Percentiles rank a stretch among this genome's conserved stretches.
phyloP scores from a whole-genome alignment of 2,329 filamentous ascomycete species.

The Paecilomyces variotii region DNA sequence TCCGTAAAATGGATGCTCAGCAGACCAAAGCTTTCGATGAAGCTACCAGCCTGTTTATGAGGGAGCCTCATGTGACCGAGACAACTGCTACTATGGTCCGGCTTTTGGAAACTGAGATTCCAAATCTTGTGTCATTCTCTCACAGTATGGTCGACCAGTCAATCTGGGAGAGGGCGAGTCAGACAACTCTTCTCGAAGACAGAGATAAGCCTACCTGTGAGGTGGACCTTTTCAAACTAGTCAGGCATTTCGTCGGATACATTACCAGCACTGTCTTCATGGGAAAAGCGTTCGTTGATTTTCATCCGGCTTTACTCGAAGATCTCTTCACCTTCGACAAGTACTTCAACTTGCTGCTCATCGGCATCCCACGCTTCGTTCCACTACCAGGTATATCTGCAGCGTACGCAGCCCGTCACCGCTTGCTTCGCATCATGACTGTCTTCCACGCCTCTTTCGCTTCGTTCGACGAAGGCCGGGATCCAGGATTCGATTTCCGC shows the following conservation, averaged over 20 bases:
- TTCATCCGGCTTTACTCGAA: conserved; percentile 44
- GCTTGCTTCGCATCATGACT: conserved; percentile 33
- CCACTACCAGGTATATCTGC: conserved; percentile 45
- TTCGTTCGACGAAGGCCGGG: conserved; percentile 33
- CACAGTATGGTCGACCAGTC: conserved; percentile 54
- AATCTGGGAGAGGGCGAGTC: conserved; percentile 52
- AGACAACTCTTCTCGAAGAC: conserved; percentile 35
- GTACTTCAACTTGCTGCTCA: conserved; percentile 46
- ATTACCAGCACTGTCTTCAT: conserved; percentile 41
- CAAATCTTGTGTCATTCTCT: conserved; percentile 52
- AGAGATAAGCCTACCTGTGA: conserved; percentile 38
- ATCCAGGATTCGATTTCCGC: conserved; percentile 36
- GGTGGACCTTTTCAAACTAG: conserved; percentile 43
- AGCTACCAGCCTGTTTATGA: conserved; percentile 34
- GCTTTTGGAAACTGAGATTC: conserved; percentile 38
- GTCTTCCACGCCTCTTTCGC: conserved; percentile 38
- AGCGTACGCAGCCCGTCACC: conserved; percentile 40
- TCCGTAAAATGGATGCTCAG: conserved; percentile 25
- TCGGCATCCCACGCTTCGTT: conserved; percentile 49
- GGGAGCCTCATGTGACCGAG: conserved; percentile 39
- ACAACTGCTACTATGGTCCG: conserved; percentile 30
- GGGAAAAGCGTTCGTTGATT: conserved; percentile 44
- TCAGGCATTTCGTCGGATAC: conserved; percentile 51
- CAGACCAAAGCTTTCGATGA: conserved; percentile 32
- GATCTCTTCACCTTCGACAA: conserved; percentile 50